Percentiles rank a stretch among this genome's conserved stretches.
Conservation (phyloP, 1,139 yeast genomes). For the Debaryomycetaceae sp. region DNA sequence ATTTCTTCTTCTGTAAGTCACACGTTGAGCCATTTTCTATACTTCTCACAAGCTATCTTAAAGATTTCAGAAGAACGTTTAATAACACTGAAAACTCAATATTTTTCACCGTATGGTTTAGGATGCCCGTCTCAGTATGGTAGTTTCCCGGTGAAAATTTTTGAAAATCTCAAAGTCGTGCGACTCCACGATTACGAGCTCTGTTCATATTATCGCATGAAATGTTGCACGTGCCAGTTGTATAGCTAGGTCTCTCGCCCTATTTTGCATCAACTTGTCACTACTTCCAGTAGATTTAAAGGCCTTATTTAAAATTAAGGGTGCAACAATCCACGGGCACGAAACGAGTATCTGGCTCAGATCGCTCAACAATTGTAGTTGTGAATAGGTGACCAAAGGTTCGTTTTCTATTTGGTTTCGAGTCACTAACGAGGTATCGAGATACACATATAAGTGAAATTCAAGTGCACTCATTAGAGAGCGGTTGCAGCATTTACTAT, state of each 20-base stretch:
- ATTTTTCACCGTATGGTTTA: background rate
- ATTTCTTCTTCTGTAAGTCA: conserved; percentile 52
- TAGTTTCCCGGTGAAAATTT: background rate
- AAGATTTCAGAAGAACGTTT: background rate
- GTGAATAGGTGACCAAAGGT: too few relatives aligned
- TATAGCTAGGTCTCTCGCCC: background rate
- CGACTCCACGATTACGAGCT: background rate
- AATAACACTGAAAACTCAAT: background rate
- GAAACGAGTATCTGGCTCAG: background rate
- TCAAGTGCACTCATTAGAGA: too few relatives aligned
- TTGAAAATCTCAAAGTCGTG: background rate
- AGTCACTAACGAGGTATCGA: too few relatives aligned
- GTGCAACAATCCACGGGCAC: background rate
- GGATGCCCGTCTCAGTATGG: background rate
- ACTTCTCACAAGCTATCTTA: background rate
- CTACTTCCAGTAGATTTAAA: too few relatives aligned
- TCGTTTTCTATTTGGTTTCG: too few relatives aligned
- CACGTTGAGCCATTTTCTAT: conserved; percentile 46
- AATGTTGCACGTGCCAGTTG: background rate
- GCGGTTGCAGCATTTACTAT: too few relatives aligned
- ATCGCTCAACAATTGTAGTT: too few relatives aligned
- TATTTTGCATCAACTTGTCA: background rate
- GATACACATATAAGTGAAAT: too few relatives aligned
- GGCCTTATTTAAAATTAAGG: too few relatives aligned
- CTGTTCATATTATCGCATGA: background rate